phyloP scores from a whole-genome alignment of 108 stramenopile species.

The Fistulifera pelliculosa region DNA sequence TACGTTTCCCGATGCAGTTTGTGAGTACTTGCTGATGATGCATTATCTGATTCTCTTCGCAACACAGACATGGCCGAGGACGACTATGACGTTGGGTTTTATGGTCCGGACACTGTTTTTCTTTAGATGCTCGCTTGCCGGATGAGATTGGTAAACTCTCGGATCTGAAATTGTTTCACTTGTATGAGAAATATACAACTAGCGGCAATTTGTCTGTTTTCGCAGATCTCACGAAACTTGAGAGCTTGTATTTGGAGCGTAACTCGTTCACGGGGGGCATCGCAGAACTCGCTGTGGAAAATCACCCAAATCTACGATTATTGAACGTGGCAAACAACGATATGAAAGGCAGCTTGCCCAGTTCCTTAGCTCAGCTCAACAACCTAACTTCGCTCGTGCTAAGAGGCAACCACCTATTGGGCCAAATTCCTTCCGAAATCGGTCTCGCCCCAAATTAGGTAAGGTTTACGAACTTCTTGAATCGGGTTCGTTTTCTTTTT shows the following conservation, averaged over 20 bases:
- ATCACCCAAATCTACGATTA: constrained; percentile 10
- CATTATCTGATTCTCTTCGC: no score
- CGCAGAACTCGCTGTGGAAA: constrained; percentile 19
- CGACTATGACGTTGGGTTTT: no score
- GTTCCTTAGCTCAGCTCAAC: constrained; percentile 6
- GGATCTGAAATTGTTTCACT: not conserved
- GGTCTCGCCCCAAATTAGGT: constrained; percentile 2
- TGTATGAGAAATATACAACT: not conserved
- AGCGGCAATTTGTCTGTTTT: not conserved
- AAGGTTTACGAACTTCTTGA: not conserved
- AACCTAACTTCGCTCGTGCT: constrained; percentile 23
- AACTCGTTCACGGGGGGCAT: constrained; percentile 28
- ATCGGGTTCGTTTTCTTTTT: not conserved
- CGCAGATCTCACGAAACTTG: not conserved
- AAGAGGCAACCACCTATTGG: constrained; percentile 22
- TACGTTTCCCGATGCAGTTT: constrained; percentile 15
- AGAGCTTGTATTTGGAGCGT: not conserved
- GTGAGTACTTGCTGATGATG: no score
- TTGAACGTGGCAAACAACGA: constrained; percentile 19
- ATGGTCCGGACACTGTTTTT: not conserved
- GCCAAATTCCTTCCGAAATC: constrained; percentile 27
- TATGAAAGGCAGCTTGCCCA: constrained; percentile 19
- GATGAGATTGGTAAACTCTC: not conserved
- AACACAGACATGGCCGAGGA: no score
- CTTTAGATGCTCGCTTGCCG: not conserved